A percentile compares a stretch with the other conserved stretches of the same genome.
Conservation (phyloP, 768 basidiomycete genomes). For the Leccinum variicolor region DNA sequence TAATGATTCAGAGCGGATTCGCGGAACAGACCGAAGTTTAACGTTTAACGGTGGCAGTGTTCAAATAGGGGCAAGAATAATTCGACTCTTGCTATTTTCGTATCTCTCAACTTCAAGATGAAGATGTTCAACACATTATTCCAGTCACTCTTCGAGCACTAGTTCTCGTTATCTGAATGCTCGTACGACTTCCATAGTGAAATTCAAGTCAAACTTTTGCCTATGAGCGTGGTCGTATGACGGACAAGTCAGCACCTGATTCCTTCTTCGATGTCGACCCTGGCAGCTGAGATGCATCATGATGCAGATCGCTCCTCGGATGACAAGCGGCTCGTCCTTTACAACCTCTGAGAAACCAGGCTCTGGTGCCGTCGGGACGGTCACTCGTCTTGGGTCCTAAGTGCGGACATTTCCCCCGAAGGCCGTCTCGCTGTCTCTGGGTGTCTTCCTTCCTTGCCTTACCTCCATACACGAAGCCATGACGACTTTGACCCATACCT, state of each 20-base stretch:
- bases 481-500: neutral
- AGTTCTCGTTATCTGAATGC: too few relatives aligned
- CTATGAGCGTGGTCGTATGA: constrained; percentile 76
- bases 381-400: constrained; percentile 90
- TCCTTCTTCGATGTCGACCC: neutral
- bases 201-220: too few relatives aligned
- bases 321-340: constrained; percentile 85
- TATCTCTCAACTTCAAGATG: too few relatives aligned
- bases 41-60: too few relatives aligned
- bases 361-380: constrained; percentile 83
- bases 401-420: constrained; percentile 78
- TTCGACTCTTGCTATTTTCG: too few relatives aligned
- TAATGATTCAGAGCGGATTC: too few relatives aligned
- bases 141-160: too few relatives aligned
- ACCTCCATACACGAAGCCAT: neutral
- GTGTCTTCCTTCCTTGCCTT: constrained; percentile 37
- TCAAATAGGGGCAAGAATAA: too few relatives aligned
- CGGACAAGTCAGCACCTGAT: constrained; percentile 54
- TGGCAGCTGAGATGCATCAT: constrained; percentile 2
- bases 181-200: too few relatives aligned
- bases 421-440: constrained; percentile 74
- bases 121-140: too few relatives aligned
- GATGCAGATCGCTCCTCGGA: constrained; percentile 79
- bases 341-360: constrained; percentile 57
- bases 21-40: too few relatives aligned